Conservation (phyloP, 768 basidiomycete species). For the Trametes maxima region DNA sequence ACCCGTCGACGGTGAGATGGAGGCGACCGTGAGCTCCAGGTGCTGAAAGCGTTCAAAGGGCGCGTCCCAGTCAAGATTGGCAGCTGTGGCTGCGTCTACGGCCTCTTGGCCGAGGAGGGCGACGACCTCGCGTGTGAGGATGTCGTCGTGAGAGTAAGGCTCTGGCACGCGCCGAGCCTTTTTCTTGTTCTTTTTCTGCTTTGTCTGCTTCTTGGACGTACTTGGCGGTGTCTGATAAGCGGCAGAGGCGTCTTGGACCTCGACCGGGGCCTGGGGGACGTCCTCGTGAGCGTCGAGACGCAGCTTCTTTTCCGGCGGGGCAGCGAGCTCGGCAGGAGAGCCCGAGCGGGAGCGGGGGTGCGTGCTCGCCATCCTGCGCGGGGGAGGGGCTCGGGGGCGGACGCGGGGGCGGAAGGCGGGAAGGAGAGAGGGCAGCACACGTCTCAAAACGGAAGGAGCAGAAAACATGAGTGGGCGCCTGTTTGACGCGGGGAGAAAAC, state of each 20-base stretch:
- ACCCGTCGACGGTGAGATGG: constrained; percentile 63
- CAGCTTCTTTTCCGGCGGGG: constrained; percentile 35
- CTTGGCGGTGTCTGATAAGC: constrained; percentile 8
- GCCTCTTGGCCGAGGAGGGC: constrained; percentile 63
- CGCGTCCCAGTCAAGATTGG: constrained; percentile 54
- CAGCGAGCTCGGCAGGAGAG: background rate
- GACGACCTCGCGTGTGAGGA: constrained; percentile 71
- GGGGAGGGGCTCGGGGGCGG: background rate
- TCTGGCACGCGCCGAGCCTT: constrained; percentile 50
- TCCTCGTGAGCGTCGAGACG: constrained; percentile 26
- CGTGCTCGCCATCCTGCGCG: constrained; percentile 6
- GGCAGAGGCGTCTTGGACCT: constrained; percentile 6
- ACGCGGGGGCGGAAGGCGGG: constrained; percentile 1
- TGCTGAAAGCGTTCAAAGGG: constrained; percentile 60
- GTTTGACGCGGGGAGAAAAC: background rate
- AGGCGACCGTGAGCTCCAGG: constrained; percentile 62
- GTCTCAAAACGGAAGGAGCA: constrained; percentile 8
- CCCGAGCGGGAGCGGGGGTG: constrained; percentile 15
- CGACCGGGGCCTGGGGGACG: background rate
- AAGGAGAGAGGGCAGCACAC: background rate
- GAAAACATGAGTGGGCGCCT: constrained; percentile 16
- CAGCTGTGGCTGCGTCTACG: constrained; percentile 51
- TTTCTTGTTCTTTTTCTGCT: constrained; percentile 37
- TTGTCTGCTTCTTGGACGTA: constrained; percentile 14
- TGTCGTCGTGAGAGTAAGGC: constrained; percentile 70